A percentile compares a stretch with the other conserved stretches of the same genome.
Conservation (phyloP, 192 early-diverging fungal genomes). For the Linnemannia elongata region DNA sequence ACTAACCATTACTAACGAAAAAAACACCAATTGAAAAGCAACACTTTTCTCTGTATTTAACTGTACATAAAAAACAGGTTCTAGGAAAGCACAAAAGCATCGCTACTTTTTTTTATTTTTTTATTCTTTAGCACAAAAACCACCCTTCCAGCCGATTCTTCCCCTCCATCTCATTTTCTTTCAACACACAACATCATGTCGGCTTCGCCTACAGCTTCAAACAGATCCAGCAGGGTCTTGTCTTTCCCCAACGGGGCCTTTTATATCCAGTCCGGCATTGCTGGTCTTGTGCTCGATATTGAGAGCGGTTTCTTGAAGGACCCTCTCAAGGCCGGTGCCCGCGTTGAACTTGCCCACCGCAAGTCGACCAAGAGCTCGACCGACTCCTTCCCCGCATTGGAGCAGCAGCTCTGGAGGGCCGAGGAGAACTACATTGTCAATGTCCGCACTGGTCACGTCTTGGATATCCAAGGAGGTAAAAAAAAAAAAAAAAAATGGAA, state of each 20-base stretch:
- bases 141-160: background rate
- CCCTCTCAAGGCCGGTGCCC: slow-evolving; percentile 47
- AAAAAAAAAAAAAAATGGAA: background rate
- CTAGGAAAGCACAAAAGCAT: slow-evolving; percentile 19
- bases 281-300: slow-evolving; percentile 49
- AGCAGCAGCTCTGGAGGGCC: slow-evolving; percentile 54
- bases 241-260: slow-evolving; percentile 45
- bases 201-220: slow-evolving; percentile 27
- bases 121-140: background rate
- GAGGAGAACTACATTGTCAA: slow-evolving; percentile 57
- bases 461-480: slow-evolving; percentile 54
- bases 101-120: background rate
- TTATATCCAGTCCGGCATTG: slow-evolving; percentile 48
- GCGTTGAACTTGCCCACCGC: slow-evolving; percentile 39
- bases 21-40: slow-evolving; percentile 13
- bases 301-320: slow-evolving; percentile 54
- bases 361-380: slow-evolving; percentile 44
- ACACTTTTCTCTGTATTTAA: slow-evolving; percentile 10
- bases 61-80: slow-evolving; percentile 15
- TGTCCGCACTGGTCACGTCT: slow-evolving; percentile 48
- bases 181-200: slow-evolving; percentile 27
- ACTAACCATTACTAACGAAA: slow-evolving; percentile 27
- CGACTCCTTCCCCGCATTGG: slow-evolving; percentile 28
- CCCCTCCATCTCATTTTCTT: background rate
- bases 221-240: slow-evolving; percentile 44